These are phyloP conservation scores for Rhododendron griersonianum DNA, from an alignment of 148 eudicot genomes.

Conservation along the genomic window DNA sequence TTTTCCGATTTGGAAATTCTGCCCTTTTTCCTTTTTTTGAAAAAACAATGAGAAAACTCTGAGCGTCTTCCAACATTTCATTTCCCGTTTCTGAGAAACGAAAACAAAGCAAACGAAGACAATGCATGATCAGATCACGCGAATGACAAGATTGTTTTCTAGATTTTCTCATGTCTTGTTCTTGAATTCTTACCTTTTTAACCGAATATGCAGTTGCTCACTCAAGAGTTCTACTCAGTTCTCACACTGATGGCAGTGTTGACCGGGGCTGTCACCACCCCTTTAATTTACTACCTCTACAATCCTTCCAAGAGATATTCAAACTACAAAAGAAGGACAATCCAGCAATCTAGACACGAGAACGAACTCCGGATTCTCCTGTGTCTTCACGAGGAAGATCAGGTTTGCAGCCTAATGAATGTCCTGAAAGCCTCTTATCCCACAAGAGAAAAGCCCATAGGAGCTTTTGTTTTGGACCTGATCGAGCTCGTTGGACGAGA, in stretches of 20 bases:
- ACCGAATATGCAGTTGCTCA: background rate
- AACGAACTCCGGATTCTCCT: background rate
- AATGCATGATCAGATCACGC: background rate
- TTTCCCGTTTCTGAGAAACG: no score
- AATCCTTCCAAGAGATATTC: constrained; percentile 19
- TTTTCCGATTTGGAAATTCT: no score
- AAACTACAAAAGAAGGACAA: constrained; percentile 13
- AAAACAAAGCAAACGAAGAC: no score
- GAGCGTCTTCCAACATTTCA: no score
- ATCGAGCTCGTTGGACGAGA: constrained; percentile 13
- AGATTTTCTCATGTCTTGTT: background rate
- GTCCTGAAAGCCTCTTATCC: constrained; percentile 6
- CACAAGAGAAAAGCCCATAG: constrained; percentile 8
- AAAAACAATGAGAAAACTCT: no score
- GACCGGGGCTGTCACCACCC: background rate
- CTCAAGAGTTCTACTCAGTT: background rate
- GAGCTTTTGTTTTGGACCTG: constrained; percentile 6
- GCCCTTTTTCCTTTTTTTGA: no score
- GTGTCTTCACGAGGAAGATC: constrained; percentile 15
- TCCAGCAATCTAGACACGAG: constrained; percentile 8
- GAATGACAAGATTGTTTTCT: background rate
- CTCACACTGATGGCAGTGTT: background rate
- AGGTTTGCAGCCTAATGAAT: constrained; percentile 9
- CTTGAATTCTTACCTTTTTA: background rate
- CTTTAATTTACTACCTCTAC: constrained; percentile 5